Evolutionary conservation across 352 stramenopile species (phyloP).

Genomic region (Globisporangium viniferum): DNA sequence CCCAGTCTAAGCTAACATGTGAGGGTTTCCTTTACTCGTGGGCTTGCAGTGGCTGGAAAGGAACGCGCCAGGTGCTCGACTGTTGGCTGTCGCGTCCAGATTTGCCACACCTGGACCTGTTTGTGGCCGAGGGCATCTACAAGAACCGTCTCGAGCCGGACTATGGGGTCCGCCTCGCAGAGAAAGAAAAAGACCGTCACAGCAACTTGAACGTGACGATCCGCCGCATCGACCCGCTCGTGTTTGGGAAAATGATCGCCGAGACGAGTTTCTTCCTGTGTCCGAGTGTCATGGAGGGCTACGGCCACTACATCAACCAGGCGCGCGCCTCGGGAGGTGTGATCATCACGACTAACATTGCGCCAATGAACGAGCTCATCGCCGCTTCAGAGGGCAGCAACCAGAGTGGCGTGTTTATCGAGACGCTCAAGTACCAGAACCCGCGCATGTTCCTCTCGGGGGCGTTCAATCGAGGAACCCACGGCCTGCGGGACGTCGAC

Average conservation of each 20-base stretch:
- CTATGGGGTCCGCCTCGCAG: conserved; percentile 13
- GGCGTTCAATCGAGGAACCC: conserved; percentile 12
- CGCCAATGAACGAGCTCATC: conserved; percentile 64
- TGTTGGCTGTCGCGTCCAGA: conserved; percentile 44
- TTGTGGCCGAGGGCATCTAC: conserved; percentile 34
- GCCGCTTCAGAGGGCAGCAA: not conserved
- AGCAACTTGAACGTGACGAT: conserved; percentile 8
- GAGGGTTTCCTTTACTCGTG: too few species aligned
- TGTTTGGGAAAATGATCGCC: conserved; percentile 40
- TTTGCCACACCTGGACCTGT: conserved; percentile 40
- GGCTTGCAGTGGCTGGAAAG: conserved; percentile 56
- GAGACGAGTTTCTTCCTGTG: conserved; percentile 50
- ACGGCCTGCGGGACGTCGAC: conserved; percentile 26
- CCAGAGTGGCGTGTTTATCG: not conserved
- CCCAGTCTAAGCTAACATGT: not conserved
- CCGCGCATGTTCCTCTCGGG: conserved; percentile 38
- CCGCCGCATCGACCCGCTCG: conserved; percentile 21
- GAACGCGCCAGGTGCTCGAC: conserved; percentile 36
- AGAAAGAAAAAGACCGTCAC: not conserved
- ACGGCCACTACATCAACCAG: conserved; percentile 72
- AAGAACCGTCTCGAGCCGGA: conserved; percentile 20
- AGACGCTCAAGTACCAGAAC: conserved; percentile 3
- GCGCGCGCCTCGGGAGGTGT: conserved; percentile 38
- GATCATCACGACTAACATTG: conserved; percentile 39
- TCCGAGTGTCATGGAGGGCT: conserved; percentile 57